Evolutionary conservation across 2,329 filamentous ascomycete species (phyloP).

Genomic region (Neonectria neomacrospora): DNA sequence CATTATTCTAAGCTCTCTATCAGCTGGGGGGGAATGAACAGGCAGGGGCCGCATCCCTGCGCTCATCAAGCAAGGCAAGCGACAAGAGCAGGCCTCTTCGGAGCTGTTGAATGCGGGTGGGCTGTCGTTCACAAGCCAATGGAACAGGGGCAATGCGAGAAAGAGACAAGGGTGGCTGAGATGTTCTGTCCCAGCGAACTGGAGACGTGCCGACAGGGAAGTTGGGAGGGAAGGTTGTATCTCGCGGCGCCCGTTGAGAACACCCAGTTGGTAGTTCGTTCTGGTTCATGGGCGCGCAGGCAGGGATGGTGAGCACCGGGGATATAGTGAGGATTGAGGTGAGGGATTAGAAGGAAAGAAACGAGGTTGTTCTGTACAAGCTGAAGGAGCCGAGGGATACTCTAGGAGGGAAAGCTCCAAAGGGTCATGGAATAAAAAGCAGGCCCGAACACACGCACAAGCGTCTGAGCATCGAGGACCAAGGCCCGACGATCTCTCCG

Average conservation of each 20-base stretch:
- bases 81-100: no score
- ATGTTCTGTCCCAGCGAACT: background rate
- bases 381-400: background rate
- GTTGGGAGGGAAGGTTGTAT: background rate
- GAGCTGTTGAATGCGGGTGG: background rate
- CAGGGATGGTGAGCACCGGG: background rate
- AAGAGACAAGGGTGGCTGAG: background rate
- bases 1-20: no score
- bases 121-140: background rate
- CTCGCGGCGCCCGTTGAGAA: background rate
- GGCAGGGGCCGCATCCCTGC: background rate
- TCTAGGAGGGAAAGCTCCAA: no score
- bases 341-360: background rate
- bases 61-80: background rate
- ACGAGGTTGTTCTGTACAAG: background rate
- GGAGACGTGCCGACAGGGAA: background rate
- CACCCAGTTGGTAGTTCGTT: background rate
- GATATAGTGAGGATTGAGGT: background rate
- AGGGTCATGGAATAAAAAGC: no score
- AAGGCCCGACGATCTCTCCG: conserved; percentile 3
- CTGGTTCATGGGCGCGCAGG: background rate
- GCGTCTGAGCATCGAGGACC: background rate
- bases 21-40: no score
- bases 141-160: background rate
- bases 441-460: background rate